Evolutionary conservation across 768 basidiomycete genomes (phyloP).

Genomic region (Nidularia pulvinata): DNA sequence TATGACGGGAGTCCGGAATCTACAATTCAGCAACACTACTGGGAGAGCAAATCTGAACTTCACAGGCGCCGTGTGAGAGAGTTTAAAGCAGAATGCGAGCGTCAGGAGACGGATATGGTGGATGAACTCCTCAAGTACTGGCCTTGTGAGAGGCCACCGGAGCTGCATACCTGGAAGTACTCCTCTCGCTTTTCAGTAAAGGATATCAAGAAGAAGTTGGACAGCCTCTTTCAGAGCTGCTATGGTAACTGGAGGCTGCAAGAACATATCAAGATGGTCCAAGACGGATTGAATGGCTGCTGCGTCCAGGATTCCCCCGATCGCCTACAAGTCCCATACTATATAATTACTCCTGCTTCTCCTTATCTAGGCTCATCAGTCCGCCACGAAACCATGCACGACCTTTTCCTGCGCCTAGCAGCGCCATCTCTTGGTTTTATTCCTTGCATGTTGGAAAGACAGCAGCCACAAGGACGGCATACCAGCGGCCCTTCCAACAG

Average conservation of each 20-base stretch:
- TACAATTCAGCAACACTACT: not conserved
- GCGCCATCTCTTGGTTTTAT: not conserved
- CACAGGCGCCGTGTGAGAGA: not conserved
- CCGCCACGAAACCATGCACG: not conserved
- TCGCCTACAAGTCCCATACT: not conserved
- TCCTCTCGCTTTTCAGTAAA: slow-evolving; percentile 5
- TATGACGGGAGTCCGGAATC: slow-evolving; percentile 4
- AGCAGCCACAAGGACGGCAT: not conserved
- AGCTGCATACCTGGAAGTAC: not conserved
- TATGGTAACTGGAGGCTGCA: not conserved
- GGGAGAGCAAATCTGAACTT: not conserved
- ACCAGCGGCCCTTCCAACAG: not conserved
- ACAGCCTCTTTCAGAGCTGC: not conserved
- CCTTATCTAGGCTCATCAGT: not conserved
- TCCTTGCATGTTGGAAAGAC: not conserved
- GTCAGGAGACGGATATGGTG: not conserved
- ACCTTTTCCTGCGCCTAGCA: not conserved
- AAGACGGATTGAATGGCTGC: not conserved
- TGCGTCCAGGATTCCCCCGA: not conserved
- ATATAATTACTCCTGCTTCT: not conserved
- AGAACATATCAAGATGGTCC: not conserved
- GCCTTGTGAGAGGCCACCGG: slow-evolving; percentile 3
- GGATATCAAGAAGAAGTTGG: slow-evolving; percentile 1
- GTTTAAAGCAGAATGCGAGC: not conserved
- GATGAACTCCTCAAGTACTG: slow-evolving; percentile 11